Base-by-base conservation (phyloP, 2,329 filamentous ascomycete species). In the Hyphodiscus sp. region DNA sequence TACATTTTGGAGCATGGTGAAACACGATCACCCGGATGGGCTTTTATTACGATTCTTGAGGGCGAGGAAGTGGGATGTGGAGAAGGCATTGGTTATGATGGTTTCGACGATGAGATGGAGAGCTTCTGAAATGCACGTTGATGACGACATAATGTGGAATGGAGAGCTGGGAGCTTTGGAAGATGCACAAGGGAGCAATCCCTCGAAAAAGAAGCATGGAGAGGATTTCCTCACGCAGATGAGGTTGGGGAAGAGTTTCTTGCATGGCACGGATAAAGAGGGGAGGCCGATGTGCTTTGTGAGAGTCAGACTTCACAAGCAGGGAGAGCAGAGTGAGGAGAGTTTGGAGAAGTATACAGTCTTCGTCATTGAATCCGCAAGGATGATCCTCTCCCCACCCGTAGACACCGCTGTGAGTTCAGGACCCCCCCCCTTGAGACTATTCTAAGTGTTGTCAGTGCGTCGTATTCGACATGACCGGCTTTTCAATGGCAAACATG, bases 401-500 rank as follows among this genome's bases (percentile, higher is more conserved):
- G 81, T 95, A 26, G 94, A 97, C 67, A 99, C 94, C 55, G 94
- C 92, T 54, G 90, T 95, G 78, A 77, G 88, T 80, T 18, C 20
- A 30, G n/a, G n/a, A 20, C 18, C 10, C 41, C 16, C 41, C 5
- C 20, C 29, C 29, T 15, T 16, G 29, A 11, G 18, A 41, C 2
- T 41, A 8, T 20, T 23, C 19, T 41, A 16, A 20, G 26, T 43
- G 52, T 57, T 43, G 52, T 30, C 54, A 95, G 89, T 94, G 89
- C 43, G 82, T 99, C 59, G 74, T 99, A 46, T 99, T 99, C 67
- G 94, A 99, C 69, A 92, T 99, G 89, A 95, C 89, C 8, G 83
- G 86, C 58, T 97, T 97, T 70, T 88, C 87, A 18, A 78, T 97
- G 74, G 86, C 91, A 16, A 99, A 99, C 71, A 97, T 99, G 94